These are phyloP conservation scores for Phytophthora palmivora DNA, from an alignment of 352 stramenopile genomes.

Conservation along the genomic window DNA sequence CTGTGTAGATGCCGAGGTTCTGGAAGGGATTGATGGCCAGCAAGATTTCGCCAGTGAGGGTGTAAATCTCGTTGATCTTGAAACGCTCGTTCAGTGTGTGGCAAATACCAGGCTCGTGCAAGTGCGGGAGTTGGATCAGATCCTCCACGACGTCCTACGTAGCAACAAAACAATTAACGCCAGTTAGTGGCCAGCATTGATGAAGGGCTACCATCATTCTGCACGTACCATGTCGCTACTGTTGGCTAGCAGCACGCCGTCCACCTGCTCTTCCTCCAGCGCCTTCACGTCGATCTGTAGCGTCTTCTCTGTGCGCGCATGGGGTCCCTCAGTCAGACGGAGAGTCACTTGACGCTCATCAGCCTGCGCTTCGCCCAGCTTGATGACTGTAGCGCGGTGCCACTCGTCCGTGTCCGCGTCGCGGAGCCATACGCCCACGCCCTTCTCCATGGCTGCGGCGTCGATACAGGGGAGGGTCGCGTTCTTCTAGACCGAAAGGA, in stretches of 20 bases:
- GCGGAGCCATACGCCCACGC: constrained; percentile 79
- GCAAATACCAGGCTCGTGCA: constrained; percentile 95
- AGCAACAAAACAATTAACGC: constrained; percentile 1
- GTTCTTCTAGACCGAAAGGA: constrained; percentile 9
- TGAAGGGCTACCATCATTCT: constrained; percentile 20
- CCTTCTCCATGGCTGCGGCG: constrained; percentile 71
- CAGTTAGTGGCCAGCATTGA: constrained; percentile 1
- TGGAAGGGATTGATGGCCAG: constrained; percentile 92
- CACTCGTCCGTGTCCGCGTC: constrained; percentile 74
- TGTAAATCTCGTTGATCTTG: constrained; percentile 95
- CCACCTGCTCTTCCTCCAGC: constrained; percentile 70
- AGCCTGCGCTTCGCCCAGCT: constrained; percentile 36
- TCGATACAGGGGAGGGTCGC: neutral
- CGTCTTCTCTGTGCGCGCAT: constrained; percentile 53
- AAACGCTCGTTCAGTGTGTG: constrained; percentile 94
- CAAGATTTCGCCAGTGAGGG: constrained; percentile 85
- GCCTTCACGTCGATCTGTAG: constrained; percentile 62
- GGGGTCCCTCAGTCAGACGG: constrained; percentile 59
- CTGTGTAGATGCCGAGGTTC: constrained; percentile 86
- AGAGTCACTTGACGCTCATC: constrained; percentile 52
- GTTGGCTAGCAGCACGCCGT: constrained; percentile 77
- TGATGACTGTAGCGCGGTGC: constrained; percentile 66
- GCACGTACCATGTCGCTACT: constrained; percentile 79
- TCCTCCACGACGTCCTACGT: constrained; percentile 87
- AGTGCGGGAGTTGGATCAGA: constrained; percentile 92